phyloP scores from a whole-genome alignment of 2,329 filamentous ascomycete genomes.

The Clonostachys solani region DNA sequence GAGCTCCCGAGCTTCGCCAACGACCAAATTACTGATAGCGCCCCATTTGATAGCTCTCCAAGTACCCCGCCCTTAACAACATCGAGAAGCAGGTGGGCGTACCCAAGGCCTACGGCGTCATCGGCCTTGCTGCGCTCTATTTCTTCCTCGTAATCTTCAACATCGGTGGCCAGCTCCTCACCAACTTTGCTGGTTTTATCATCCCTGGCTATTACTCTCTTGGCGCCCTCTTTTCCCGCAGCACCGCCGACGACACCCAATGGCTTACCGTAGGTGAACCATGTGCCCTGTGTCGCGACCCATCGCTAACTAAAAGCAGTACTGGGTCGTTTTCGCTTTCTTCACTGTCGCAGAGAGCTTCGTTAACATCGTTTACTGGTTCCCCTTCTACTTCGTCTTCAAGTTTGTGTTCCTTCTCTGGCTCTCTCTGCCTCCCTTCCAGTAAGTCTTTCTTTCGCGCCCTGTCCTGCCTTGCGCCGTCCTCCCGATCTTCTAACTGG shows the following conservation, averaged over 20 bases:
- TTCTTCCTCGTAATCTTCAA: conserved; percentile 93
- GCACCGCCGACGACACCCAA: conserved; percentile 77
- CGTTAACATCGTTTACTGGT: conserved; percentile 85
- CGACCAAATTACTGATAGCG: not conserved
- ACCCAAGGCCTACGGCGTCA: conserved; percentile 80
- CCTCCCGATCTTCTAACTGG: not conserved
- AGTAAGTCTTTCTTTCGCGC: conserved; percentile 54
- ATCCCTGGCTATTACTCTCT: conserved; percentile 84
- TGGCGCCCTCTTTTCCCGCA: conserved; percentile 66
- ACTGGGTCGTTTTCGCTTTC: conserved; percentile 84
- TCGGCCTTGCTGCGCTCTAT: conserved; percentile 74
- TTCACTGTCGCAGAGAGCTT: conserved; percentile 81
- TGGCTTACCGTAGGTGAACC: conserved; percentile 61
- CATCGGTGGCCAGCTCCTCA: conserved; percentile 82
- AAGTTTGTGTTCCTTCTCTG: conserved; percentile 97
- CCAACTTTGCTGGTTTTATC: conserved; percentile 80
- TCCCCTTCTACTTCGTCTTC: conserved; percentile 99
- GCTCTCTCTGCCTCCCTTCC: conserved; percentile 93
- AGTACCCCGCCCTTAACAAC: conserved; percentile 80
- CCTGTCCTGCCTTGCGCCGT: not conserved
- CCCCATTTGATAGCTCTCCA: conserved; percentile 61
- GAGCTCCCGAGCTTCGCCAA: not conserved
- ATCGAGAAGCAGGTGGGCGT: conserved; percentile 80
- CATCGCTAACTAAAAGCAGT: conserved; percentile 42
- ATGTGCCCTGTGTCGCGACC: not conserved